Evolutionary conservation across 768 basidiomycete genomes (phyloP).

Genomic region (Boletus fagicola): DNA sequence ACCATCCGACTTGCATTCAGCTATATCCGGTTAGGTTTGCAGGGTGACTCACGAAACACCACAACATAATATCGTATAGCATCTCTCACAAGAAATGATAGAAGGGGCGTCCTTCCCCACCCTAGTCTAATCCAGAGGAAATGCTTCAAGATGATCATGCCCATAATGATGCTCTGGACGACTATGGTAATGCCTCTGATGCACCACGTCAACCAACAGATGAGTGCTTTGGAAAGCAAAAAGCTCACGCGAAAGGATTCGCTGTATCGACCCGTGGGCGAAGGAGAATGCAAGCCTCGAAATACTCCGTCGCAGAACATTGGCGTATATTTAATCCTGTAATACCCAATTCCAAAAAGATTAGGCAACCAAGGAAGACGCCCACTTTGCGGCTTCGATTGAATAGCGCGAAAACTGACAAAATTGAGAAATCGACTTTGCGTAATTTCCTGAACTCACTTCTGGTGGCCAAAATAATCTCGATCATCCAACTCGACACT

Average conservation of each 20-base stretch:
- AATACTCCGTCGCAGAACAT: not conserved
- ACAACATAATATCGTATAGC: too few relatives aligned
- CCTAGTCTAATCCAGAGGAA: too few relatives aligned
- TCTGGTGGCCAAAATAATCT: conserved; percentile 26
- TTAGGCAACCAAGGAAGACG: conserved; percentile 7
- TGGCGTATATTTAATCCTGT: conserved; percentile 21
- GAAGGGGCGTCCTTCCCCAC: too few relatives aligned
- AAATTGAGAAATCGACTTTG: not conserved
- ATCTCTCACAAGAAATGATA: too few relatives aligned
- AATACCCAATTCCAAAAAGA: conserved; percentile 19
- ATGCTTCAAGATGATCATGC: too few relatives aligned
- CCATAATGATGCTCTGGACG: too few relatives aligned
- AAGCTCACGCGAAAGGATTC: not conserved
- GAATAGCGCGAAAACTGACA: conserved; percentile 30
- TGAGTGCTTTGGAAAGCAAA: too few relatives aligned
- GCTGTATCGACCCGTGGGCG: not conserved
- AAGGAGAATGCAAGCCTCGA: conserved; percentile 29
- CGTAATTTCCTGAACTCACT: conserved; percentile 14
- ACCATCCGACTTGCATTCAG: too few relatives aligned
- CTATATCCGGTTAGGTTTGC: too few relatives aligned
- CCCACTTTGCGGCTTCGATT: conserved; percentile 34
- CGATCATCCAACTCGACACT: conserved; percentile 18
- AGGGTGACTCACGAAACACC: too few relatives aligned
- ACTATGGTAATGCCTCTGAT: too few relatives aligned
- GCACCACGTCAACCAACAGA: too few relatives aligned